A percentile compares a stretch with the other conserved stretches of the same genome.
Conservation (phyloP, 176 grass and related monocot genomes). For the Carex cristatella region DNA sequence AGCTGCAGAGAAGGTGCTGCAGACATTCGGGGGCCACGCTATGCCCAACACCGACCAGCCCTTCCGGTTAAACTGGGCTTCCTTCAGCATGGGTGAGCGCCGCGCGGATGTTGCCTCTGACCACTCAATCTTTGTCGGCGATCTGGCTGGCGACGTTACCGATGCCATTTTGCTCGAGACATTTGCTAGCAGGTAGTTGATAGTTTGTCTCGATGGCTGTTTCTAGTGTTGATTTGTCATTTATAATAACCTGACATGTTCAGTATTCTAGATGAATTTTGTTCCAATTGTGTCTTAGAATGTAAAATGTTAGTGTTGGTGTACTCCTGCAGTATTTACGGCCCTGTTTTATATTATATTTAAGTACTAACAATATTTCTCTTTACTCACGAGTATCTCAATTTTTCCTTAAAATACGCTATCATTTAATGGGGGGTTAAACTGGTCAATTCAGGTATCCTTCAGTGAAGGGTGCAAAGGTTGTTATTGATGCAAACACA, state of each 20-base stretch:
- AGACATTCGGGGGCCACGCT: constrained; percentile 72
- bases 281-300: background rate
- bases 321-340: background rate
- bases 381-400: background rate
- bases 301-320: background rate
- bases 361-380: background rate
- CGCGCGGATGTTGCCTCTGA: constrained; percentile 73
- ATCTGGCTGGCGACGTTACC: constrained; percentile 92
- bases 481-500: constrained; percentile 97
- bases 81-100: constrained; percentile 92
- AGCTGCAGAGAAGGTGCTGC: constrained; percentile 78
- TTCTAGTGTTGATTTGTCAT: background rate
- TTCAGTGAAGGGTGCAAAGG: constrained; percentile 95
- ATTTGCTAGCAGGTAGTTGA: constrained; percentile 51
- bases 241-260: background rate
- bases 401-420: background rate
- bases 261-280: background rate
- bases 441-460: constrained; percentile 36
- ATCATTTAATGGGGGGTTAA: background rate
- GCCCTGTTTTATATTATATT: background rate
- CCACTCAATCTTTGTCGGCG: constrained; percentile 96
- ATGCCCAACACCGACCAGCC: constrained; percentile 96
- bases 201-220: background rate
- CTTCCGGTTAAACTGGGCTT: constrained; percentile 97
- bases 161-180: constrained; percentile 67